A percentile compares a stretch with the other conserved stretches of the same genome.
phyloP scores from a whole-genome alignment of 768 basidiomycete genomes.

The Rhodotorula graminis region DNA sequence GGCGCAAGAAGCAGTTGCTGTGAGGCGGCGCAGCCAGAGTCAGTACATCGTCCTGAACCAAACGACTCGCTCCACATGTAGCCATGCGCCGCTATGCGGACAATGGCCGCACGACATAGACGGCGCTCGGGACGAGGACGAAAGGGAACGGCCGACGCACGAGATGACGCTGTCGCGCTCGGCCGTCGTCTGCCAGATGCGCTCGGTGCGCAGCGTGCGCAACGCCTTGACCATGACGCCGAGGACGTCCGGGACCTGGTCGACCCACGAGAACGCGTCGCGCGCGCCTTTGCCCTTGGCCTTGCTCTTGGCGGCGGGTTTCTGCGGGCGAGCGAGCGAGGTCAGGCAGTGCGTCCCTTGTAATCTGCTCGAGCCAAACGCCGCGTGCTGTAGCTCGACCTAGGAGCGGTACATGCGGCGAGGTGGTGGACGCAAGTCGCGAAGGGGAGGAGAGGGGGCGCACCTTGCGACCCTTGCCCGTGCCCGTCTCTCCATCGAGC shows the following conservation, averaged over 20 bases:
- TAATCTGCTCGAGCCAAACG: background rate
- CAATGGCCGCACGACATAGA: no score
- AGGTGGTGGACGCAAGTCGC: no score
- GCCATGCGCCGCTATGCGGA: no score
- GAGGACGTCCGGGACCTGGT: slow-evolving; percentile 68
- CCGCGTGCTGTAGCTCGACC: no score
- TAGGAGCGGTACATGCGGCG: no score
- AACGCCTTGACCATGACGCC: slow-evolving; percentile 68
- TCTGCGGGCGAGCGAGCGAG: background rate
- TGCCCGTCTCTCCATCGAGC: slow-evolving; percentile 41
- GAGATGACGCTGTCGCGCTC: slow-evolving; percentile 81
- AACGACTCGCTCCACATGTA: no score
- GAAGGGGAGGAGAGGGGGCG: no score
- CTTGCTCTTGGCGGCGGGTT: slow-evolving; percentile 23
- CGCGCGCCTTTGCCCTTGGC: background rate
- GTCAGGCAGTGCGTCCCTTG: no score
- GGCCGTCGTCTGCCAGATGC: slow-evolving; percentile 83
- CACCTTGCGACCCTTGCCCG: slow-evolving; percentile 35
- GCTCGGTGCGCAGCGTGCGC: slow-evolving; percentile 57
- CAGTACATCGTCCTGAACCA: background rate
- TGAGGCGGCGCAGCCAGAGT: background rate
- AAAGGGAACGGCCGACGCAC: slow-evolving; percentile 51
- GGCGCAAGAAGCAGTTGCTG: slow-evolving; percentile 75
- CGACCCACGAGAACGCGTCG: slow-evolving; percentile 65
- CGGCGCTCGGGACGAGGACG: no score